phyloP scores from a whole-genome alignment of 2,329 filamentous ascomycete genomes.

The Rhexocercosporidium sp. region DNA sequence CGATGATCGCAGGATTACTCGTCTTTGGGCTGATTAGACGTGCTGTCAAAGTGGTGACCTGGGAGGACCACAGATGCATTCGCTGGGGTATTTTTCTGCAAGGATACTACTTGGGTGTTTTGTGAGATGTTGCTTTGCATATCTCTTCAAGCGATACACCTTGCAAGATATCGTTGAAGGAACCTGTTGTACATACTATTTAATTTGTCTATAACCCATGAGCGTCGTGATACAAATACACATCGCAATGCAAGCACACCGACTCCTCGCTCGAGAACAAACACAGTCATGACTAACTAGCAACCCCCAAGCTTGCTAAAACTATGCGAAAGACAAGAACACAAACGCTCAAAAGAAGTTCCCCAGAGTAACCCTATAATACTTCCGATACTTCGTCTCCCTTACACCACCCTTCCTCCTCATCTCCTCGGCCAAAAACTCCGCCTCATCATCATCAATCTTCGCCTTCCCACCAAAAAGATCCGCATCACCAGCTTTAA shows the following conservation, averaged over 20 bases:
- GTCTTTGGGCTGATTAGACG: slow-evolving; percentile 16
- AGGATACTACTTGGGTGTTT: no score
- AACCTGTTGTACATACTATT: neutral
- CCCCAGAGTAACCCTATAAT: slow-evolving; percentile 35
- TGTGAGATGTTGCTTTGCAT: neutral
- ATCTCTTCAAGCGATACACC: neutral
- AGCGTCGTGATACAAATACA: slow-evolving; percentile 6
- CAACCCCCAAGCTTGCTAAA: neutral
- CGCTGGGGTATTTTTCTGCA: no score
- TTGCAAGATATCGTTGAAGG: neutral
- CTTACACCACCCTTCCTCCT: slow-evolving; percentile 23
- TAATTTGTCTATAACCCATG: slow-evolving; percentile 6
- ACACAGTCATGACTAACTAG: neutral
- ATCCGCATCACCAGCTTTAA: slow-evolving; percentile 58
- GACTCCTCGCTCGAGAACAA: neutral
- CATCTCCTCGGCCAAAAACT: slow-evolving; percentile 35
- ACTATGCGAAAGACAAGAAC: neutral
- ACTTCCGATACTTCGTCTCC: slow-evolving; percentile 27
- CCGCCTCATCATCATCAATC: slow-evolving; percentile 64
- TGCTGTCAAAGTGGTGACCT: neutral
- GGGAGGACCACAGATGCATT: no score
- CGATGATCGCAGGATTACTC: slow-evolving; percentile 31
- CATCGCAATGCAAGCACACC: neutral
- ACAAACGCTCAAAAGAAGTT: slow-evolving; percentile 33
- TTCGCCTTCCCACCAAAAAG: slow-evolving; percentile 62